Conservation (phyloP, 768 basidiomycete genomes). For the Pleurotus djamor region DNA sequence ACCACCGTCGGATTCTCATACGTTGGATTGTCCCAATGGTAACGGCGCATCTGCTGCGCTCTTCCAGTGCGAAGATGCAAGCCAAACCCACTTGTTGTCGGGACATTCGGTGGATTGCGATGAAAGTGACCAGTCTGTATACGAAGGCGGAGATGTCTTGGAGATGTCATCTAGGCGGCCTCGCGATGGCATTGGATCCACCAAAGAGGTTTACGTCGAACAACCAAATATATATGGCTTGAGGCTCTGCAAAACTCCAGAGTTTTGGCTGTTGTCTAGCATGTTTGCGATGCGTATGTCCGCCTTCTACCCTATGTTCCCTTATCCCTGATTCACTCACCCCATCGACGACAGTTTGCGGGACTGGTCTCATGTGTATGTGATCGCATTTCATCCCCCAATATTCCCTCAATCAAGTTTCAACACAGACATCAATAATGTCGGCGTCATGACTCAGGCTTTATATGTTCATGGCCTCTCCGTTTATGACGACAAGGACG, state of each 20-base stretch:
- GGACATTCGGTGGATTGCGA: neutral
- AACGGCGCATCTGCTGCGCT: conserved; percentile 3
- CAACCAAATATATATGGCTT: conserved; percentile 19
- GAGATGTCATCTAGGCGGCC: neutral
- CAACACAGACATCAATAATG: conserved; percentile 72
- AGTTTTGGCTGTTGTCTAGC: conserved; percentile 32
- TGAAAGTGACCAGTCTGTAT: conserved; percentile 9
- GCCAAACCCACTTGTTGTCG: conserved; percentile 6
- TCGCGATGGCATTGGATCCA: neutral
- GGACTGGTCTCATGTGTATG: conserved; percentile 77
- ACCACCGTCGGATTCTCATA: conserved; percentile 27
- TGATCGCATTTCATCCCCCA: conserved; percentile 8
- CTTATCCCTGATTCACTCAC: neutral
- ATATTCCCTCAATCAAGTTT: neutral
- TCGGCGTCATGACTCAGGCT: conserved; percentile 69
- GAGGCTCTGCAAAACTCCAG: conserved; percentile 14
- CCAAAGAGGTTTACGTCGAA: neutral
- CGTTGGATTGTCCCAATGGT: conserved; percentile 11
- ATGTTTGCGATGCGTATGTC: conserved; percentile 58
- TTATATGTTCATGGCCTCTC: conserved; percentile 60
- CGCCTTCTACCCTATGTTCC: neutral
- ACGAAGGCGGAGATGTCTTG: conserved; percentile 9
- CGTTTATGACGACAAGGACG: conserved; percentile 63
- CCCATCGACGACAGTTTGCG: conserved; percentile 45
- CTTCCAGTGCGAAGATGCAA: conserved; percentile 14